Percentiles rank a stretch among this genome's conserved stretches.
phyloP scores from a whole-genome alignment of 2,329 filamentous ascomycete species.

The Ascochyta fabae region DNA sequence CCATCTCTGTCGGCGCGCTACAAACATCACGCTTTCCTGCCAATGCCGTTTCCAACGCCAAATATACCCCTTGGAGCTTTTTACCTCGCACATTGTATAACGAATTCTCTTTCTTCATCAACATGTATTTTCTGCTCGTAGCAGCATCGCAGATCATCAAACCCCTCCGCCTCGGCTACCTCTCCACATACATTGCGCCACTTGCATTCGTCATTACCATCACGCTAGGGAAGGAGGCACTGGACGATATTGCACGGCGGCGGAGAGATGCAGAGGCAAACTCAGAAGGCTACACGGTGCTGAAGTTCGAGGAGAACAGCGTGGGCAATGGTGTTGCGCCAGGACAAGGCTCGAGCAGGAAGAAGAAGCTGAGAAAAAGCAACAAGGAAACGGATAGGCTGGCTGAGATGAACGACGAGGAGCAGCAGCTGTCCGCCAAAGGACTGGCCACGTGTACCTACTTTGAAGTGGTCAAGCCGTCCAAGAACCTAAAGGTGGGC shows the following conservation, averaged over 20 bases:
- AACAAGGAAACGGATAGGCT: slow-evolving; percentile 54
- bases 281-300: slow-evolving; percentile 81
- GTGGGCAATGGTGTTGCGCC: slow-evolving; percentile 43
- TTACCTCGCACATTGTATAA: slow-evolving; percentile 94
- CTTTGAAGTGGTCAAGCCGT: slow-evolving; percentile 77
- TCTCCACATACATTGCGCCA: slow-evolving; percentile 92
- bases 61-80: slow-evolving; percentile 95
- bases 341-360: slow-evolving; percentile 34
- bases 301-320: slow-evolving; percentile 71
- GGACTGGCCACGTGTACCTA: slow-evolving; percentile 57
- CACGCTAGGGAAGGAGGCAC: slow-evolving; percentile 93
- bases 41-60: slow-evolving; percentile 94
- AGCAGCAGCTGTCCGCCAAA: slow-evolving; percentile 54
- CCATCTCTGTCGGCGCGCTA: slow-evolving; percentile 74
- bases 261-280: slow-evolving; percentile 93
- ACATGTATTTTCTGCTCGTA: slow-evolving; percentile 97
- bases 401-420: slow-evolving; percentile 74
- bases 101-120: slow-evolving; percentile 99
- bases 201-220: slow-evolving; percentile 90
- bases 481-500: slow-evolving; percentile 87
- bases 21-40: slow-evolving; percentile 81
- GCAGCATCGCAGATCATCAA: slow-evolving; percentile 93
- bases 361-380: slow-evolving; percentile 45
- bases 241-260: slow-evolving; percentile 87
- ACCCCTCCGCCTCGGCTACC: slow-evolving; percentile 86